phyloP scores from a whole-genome alignment of 352 stramenopile genomes.

The Pythium sukuiense region DNA sequence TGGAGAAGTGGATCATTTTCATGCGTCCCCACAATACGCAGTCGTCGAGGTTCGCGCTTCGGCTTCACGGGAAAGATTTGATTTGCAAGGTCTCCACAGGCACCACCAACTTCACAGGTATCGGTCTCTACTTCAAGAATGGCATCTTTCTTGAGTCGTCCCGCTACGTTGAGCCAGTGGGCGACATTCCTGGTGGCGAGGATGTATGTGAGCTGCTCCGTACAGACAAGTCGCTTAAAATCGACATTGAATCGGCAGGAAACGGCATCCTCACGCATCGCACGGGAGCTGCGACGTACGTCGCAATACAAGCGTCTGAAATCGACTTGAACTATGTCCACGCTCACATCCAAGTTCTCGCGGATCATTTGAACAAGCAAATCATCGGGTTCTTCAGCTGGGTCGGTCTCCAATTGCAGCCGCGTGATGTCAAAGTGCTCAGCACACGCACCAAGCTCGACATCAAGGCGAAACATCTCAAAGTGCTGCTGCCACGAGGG shows the following conservation, averaged over 20 bases:
- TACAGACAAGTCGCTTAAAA: slow-evolving; percentile 27
- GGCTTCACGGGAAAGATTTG: slow-evolving; percentile 40
- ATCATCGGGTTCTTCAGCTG: slow-evolving; percentile 69
- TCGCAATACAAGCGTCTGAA: slow-evolving; percentile 38
- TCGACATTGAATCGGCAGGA: slow-evolving; percentile 42
- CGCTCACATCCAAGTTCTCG: slow-evolving; percentile 42
- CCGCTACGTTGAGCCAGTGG: slow-evolving; percentile 25
- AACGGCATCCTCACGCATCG: slow-evolving; percentile 49
- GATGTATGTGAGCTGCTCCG: slow-evolving; percentile 51
- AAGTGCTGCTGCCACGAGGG: slow-evolving; percentile 47
- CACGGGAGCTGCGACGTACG: slow-evolving; percentile 41
- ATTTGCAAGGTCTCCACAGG: slow-evolving; percentile 45
- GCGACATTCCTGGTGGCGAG: slow-evolving; percentile 20
- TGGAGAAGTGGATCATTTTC: slow-evolving; percentile 61
- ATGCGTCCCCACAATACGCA: slow-evolving; percentile 45
- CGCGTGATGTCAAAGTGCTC: slow-evolving; percentile 25
- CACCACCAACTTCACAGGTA: slow-evolving; percentile 30
- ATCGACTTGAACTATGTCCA: slow-evolving; percentile 68
- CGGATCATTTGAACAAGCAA: slow-evolving; percentile 55
- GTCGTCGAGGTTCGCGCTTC: slow-evolving; percentile 45
- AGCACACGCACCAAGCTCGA: slow-evolving; percentile 65
- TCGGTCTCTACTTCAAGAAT: slow-evolving; percentile 37
- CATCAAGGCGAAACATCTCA: slow-evolving; percentile 37
- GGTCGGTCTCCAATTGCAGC: slow-evolving; percentile 52
- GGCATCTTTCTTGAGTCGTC: slow-evolving; percentile 47